phyloP scores from a whole-genome alignment of 345 rosid genomes.

The Salix caprea region DNA sequence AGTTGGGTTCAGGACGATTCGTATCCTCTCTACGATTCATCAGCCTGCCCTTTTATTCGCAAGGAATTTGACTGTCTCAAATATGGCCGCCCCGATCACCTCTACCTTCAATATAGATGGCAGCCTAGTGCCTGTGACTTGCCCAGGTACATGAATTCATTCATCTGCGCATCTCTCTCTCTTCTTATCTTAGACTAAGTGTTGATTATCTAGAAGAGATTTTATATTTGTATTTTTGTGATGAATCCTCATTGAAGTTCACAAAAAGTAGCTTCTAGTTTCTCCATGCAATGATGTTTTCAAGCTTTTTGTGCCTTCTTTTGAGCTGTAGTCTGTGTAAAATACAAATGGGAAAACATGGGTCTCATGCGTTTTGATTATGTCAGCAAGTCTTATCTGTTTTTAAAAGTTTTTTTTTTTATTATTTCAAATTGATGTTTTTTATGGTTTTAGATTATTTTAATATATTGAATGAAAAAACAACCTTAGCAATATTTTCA shows the following conservation, averaged over 20 bases:
- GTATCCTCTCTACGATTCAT: conserved; percentile 66
- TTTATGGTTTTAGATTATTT: too few species aligned
- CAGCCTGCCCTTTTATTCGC: conserved; percentile 63
- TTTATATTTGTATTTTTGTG: too few species aligned
- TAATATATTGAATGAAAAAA: too few species aligned
- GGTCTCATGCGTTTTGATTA: too few species aligned
- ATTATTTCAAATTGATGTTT: too few species aligned
- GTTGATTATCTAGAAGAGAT: background rate
- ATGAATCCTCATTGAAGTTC: background rate
- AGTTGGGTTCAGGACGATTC: conserved; percentile 64
- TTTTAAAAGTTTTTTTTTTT: too few species aligned
- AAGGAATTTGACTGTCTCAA: conserved; percentile 77
- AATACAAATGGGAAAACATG: background rate
- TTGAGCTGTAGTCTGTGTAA: background rate
- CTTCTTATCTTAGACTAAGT: background rate
- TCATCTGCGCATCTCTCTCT: background rate
- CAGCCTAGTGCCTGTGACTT: conserved; percentile 60
- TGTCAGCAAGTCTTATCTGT: background rate
- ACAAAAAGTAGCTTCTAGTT: background rate
- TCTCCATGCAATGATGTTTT: background rate
- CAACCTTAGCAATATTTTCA: too few species aligned
- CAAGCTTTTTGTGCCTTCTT: conserved; percentile 4
- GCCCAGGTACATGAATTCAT: conserved; percentile 42
- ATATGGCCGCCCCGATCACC: conserved; percentile 68
- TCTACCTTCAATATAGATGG: conserved; percentile 72